A percentile compares a stretch with the other conserved stretches of the same genome.
These are phyloP conservation scores for Neofusicoccum kwambonambiense DNA, from an alignment of 2,329 filamentous ascomycete genomes.

Conservation along the genomic window DNA sequence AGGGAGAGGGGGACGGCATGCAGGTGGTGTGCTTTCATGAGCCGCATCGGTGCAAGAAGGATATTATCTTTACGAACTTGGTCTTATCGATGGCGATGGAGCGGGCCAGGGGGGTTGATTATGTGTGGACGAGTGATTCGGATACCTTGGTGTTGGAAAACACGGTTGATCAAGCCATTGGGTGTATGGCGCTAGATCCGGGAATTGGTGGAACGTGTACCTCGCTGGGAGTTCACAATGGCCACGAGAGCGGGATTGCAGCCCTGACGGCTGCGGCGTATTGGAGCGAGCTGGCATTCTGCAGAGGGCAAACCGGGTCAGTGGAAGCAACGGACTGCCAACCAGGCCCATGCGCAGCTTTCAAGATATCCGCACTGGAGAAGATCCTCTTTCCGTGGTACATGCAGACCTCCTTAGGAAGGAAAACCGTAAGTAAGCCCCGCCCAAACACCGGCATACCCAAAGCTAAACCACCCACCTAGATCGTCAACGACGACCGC, in stretches of 20 bases:
- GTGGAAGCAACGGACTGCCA: slow-evolving; percentile 37
- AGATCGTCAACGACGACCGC: slow-evolving; percentile 40
- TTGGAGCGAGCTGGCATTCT: slow-evolving; percentile 37
- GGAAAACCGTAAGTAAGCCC: slow-evolving; percentile 28
- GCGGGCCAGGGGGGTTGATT: slow-evolving; percentile 34
- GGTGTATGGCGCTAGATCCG: slow-evolving; percentile 32
- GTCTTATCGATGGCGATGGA: slow-evolving; percentile 35
- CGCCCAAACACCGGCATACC: neutral
- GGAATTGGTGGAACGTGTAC: slow-evolving; percentile 35
- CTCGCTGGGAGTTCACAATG: slow-evolving; percentile 36
- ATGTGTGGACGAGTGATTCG: slow-evolving; percentile 39
- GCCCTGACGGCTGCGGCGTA: slow-evolving; percentile 35
- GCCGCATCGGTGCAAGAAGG: slow-evolving; percentile 41
- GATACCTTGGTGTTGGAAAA: slow-evolving; percentile 34
- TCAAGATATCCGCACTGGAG: slow-evolving; percentile 31
- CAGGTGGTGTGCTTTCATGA: slow-evolving; percentile 33
- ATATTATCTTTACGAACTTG: slow-evolving; percentile 40
- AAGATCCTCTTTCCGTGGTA: slow-evolving; percentile 38
- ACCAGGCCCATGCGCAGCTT: slow-evolving; percentile 38
- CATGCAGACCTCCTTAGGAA: slow-evolving; percentile 36
- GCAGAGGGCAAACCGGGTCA: slow-evolving; percentile 31
- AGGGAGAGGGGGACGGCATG: slow-evolving; percentile 3
- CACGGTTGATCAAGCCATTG: slow-evolving; percentile 30
- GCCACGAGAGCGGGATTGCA: slow-evolving; percentile 30
- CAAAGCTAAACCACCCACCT: neutral